These are phyloP conservation scores for Cicer judaicum DNA, from an alignment of 306 rosid species.

Conservation along the genomic window DNA sequence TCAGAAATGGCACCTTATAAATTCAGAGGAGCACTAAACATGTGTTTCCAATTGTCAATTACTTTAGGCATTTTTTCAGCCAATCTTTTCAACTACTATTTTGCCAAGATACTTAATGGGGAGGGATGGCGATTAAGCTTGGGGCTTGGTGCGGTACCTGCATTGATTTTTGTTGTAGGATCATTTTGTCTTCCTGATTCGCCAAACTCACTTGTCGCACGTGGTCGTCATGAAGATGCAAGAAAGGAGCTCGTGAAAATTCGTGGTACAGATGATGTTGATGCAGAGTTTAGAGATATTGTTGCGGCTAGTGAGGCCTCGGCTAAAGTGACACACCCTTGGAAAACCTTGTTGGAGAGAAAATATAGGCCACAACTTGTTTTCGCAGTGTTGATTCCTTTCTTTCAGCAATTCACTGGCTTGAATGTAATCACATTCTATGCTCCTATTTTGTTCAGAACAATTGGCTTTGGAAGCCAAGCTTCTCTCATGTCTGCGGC, in stretches of 20 bases:
- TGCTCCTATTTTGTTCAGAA: constrained; percentile 79
- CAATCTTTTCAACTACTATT: constrained; percentile 64
- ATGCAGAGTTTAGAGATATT: constrained; percentile 65
- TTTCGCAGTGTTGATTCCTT: constrained; percentile 67
- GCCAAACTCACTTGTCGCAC: constrained; percentile 75
- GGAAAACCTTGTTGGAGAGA: constrained; percentile 51
- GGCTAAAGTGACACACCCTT: constrained; percentile 58
- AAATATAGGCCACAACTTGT: constrained; percentile 74
- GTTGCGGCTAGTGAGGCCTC: constrained; percentile 65
- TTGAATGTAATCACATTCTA: constrained; percentile 78
- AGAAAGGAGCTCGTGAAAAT: constrained; percentile 52
- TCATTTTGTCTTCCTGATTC: constrained; percentile 70
- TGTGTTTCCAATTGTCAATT: constrained; percentile 77
- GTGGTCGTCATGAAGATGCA: constrained; percentile 54
- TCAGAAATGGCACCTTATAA: constrained; percentile 80
- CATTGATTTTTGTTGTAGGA: constrained; percentile 63
- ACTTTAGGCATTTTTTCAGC: constrained; percentile 76
- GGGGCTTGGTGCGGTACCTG: constrained; percentile 78
- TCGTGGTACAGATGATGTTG: constrained; percentile 58
- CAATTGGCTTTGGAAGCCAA: constrained; percentile 71
- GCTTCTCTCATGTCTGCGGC: constrained; percentile 73
- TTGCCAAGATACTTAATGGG: constrained; percentile 58
- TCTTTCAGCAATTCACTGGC: constrained; percentile 88
- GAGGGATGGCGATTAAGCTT: constrained; percentile 85
- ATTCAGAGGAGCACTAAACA: constrained; percentile 69